Evolutionary conservation across 495 filamentous ascomycete genomes (phyloP), one percentile per base, ranked within the genome.

Genomic region (Penicillium macrosclerotiorum): DNA sequence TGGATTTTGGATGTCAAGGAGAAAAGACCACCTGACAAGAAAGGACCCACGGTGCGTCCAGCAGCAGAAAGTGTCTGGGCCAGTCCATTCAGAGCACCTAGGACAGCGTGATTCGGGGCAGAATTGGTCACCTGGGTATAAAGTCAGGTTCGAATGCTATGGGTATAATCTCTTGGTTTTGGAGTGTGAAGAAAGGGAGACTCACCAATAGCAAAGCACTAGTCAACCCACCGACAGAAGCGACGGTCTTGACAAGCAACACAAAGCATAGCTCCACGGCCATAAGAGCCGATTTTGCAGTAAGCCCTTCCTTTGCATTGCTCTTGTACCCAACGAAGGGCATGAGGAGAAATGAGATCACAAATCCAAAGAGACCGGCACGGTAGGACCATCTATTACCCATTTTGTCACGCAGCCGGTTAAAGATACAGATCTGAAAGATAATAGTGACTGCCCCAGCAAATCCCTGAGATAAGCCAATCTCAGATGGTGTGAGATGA

Each of bases 61-160:
- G 87, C 92, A 0, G 94, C 93, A 6, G 89, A 93, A 2, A 98
- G 80, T 0, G 90, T 94, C 65, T 98, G 93, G 3, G 93, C 93
- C 14, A 98, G 82, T 22, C 93, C 93, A 51, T 97, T 96, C 22
- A 98, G 71, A 1, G 87, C 91, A 8, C 93, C 93, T 0, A 98
- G 76, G 3, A 89, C 89, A 14, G 85, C 83, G 61, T 95, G 79
- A 25, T 90, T 88, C 0, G 88, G 89, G 2, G 89, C 88, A 2
- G 88, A 90, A 57, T 98, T 98, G 18, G 92, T 98, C 54, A 98
- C 85, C 89, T 94, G n/a, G n/a, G n/a, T n/a, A n/a, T n/a, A n/a
- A n/a, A n/a, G n/a, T n/a, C n/a, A n/a, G n/a, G n/a, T n/a, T n/a
- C n/a, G n/a, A n/a, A n/a, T n/a, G n/a, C n/a, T n/a, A n/a, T n/a